phyloP scores from a whole-genome alignment of 805 yeast genomes.

The Hanseniaspora lachancei region DNA sequence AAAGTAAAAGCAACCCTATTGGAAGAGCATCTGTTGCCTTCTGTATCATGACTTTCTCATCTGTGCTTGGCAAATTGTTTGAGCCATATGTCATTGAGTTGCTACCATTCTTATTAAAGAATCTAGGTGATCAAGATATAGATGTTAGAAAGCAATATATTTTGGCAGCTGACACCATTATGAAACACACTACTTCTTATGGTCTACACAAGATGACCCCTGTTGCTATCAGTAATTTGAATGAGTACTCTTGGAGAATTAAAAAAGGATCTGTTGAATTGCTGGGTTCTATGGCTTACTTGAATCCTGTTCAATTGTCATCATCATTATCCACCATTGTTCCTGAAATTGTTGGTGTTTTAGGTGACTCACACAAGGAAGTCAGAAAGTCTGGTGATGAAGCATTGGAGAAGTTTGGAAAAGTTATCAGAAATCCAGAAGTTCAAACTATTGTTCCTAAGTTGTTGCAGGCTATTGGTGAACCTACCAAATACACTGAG shows the following conservation, averaged over 20 bases:
- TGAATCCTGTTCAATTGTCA: constrained; percentile 88
- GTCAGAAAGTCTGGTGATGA: constrained; percentile 91
- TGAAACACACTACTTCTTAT: constrained; percentile 81
- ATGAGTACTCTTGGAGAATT: constrained; percentile 88
- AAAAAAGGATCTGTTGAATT: constrained; percentile 94
- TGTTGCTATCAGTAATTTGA: constrained; percentile 69
- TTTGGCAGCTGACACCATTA: constrained; percentile 71
- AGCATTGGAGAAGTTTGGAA: constrained; percentile 83
- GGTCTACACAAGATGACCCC: constrained; percentile 91
- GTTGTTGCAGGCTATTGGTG: constrained; percentile 84
- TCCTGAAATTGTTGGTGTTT: constrained; percentile 90
- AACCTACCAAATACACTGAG: constrained; percentile 84
- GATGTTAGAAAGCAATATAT: constrained; percentile 87
- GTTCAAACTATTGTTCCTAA: constrained; percentile 83
- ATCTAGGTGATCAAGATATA: constrained; percentile 70
- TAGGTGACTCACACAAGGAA: constrained; percentile 91
- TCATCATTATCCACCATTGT: constrained; percentile 78
- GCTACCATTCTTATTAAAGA: constrained; percentile 64
- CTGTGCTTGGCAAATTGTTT: constrained; percentile 57
- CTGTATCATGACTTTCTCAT: constrained; percentile 74
- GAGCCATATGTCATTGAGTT: constrained; percentile 92
- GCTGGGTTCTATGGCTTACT: constrained; percentile 93
- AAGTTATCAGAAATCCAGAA: constrained; percentile 93
- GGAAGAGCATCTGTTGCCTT: constrained; percentile 80
- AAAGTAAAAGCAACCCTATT: constrained; percentile 61